Conservation (phyloP, 1,139 yeast genomes). For the Candida glucosophila region DNA sequence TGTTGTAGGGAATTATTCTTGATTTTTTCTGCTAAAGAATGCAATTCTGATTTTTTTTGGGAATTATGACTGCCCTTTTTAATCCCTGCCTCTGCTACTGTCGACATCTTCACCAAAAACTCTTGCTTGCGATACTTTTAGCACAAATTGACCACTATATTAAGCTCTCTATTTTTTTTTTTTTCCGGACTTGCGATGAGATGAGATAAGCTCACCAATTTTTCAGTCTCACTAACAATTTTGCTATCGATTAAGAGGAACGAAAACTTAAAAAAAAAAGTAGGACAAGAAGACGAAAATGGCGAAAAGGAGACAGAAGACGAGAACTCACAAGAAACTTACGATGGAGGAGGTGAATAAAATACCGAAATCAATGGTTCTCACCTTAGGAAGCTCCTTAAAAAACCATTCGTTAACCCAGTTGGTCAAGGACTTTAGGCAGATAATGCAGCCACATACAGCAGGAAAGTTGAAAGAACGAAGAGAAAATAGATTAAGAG, state of each 20-base stretch:
- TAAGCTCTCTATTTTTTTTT: conserved; percentile 3
- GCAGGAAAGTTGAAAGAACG: conserved; percentile 84
- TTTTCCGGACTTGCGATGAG: conserved; percentile 4
- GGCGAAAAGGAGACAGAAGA: conserved; percentile 50
- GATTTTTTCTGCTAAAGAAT: conserved; percentile 40
- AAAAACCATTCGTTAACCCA: conserved; percentile 77
- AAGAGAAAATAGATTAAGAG: conserved; percentile 77
- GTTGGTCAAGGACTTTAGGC: conserved; percentile 79
- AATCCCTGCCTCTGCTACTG: conserved; percentile 8
- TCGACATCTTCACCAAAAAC: conserved; percentile 6
- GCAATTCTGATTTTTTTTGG: conserved; percentile 15
- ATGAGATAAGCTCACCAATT: conserved; percentile 5
- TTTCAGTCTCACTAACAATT: conserved; percentile 1
- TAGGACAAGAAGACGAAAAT: conserved; percentile 9
- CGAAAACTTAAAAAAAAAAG: conserved; percentile 1
- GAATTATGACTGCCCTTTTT: conserved; percentile 9
- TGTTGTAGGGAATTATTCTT: conserved; percentile 40
- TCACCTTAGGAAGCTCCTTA: conserved; percentile 73
- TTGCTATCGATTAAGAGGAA: conserved; percentile 1
- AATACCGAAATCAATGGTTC: conserved; percentile 89
- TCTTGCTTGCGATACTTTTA: conserved; percentile 1
- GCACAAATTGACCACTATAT: neutral
- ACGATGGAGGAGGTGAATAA: conserved; percentile 61
- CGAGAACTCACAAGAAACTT: conserved; percentile 73
- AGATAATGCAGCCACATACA: conserved; percentile 94